These are phyloP conservation scores for Powellomyces hirtus DNA, from an alignment of 192 early-diverging fungal genomes.

Conservation along the genomic window DNA sequence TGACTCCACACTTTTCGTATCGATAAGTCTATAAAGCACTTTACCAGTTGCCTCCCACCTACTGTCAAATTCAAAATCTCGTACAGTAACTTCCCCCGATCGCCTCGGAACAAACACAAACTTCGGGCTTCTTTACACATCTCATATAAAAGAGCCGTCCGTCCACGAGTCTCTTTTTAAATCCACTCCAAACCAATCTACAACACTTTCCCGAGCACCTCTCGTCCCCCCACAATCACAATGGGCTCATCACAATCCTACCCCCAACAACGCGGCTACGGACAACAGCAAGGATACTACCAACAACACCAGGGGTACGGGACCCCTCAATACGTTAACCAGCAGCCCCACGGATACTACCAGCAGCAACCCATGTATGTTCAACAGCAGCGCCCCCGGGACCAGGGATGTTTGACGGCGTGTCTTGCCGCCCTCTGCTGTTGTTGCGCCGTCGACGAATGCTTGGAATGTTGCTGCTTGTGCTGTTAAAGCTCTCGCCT, in stretches of 20 bases:
- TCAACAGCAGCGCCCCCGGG: neutral
- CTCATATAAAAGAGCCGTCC: neutral
- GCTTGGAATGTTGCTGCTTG: neutral
- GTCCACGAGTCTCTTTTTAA: no score
- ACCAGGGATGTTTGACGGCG: neutral
- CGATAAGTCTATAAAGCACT: no score
- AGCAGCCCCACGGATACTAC: neutral
- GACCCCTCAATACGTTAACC: no score
- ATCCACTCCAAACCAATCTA: no score
- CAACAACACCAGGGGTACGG: conserved; percentile 16
- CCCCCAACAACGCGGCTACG: neutral
- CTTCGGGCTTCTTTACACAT: neutral
- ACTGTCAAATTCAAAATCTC: no score
- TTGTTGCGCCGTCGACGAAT: conserved; percentile 8
- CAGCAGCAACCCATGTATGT: neutral
- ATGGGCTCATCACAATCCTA: neutral
- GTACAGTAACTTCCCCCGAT: no score
- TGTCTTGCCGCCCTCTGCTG: neutral
- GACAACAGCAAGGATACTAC: neutral
- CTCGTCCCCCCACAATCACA: no score
- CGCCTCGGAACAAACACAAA: neutral
- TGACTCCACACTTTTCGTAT: no score
- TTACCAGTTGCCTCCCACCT: no score
- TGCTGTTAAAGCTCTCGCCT: neutral
- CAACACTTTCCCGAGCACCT: no score